These are phyloP conservation scores for Cadophora sp. DNA, from an alignment of 2,329 filamentous ascomycete species.

Conservation along the genomic window DNA sequence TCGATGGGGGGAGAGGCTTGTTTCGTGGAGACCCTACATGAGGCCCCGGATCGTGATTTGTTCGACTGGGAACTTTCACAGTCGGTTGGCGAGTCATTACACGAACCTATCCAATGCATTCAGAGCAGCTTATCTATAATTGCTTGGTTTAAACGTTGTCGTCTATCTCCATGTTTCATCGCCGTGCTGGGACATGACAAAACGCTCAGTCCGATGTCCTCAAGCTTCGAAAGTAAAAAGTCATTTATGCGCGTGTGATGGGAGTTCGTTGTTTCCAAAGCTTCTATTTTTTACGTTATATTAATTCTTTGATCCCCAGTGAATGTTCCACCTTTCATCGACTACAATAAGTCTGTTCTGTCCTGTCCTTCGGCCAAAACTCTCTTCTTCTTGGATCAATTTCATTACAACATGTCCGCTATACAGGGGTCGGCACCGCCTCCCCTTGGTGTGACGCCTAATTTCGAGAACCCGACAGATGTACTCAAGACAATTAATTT, in stretches of 20 bases:
- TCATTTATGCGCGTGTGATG: too few species aligned
- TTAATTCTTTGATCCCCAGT: neutral
- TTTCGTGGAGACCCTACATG: neutral
- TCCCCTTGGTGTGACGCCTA: slow-evolving; percentile 7
- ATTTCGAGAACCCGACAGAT: slow-evolving; percentile 18
- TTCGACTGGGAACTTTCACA: neutral
- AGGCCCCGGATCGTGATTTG: neutral
- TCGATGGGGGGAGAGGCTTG: neutral
- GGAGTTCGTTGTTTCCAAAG: neutral
- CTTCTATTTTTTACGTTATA: slow-evolving; percentile 5
- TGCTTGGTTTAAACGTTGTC: neutral
- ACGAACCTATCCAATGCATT: neutral
- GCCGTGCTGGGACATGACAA: neutral
- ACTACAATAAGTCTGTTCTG: neutral
- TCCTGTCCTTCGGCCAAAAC: neutral
- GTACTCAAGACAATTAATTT: slow-evolving; percentile 13
- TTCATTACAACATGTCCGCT: neutral
- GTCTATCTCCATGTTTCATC: neutral
- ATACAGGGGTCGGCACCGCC: slow-evolving; percentile 10
- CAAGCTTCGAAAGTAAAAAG: too few species aligned
- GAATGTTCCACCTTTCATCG: neutral
- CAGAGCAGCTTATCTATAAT: neutral
- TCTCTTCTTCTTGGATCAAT: neutral
- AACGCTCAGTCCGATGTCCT: neutral
- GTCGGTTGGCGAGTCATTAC: neutral